Percentiles rank a stretch among this genome's conserved stretches.
Conservation (phyloP, 371 early-diverging fungal species). For the Zychaea mexicana region DNA sequence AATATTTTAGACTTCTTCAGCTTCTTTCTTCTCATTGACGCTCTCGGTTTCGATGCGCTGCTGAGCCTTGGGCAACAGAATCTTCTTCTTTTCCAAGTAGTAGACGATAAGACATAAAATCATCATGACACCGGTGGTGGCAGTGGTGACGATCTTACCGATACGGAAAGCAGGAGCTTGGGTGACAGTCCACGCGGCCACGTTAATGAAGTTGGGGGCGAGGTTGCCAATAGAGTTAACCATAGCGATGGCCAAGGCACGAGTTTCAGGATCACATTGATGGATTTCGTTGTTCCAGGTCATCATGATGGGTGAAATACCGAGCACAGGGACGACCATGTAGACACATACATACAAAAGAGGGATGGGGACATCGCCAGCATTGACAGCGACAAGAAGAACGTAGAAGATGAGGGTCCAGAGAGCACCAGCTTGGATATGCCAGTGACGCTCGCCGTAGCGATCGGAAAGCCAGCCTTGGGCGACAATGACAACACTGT, state of each 20-base stretch:
- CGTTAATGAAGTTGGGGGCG: constrained; percentile 43
- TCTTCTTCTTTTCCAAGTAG: constrained; percentile 22
- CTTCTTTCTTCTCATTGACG: background rate
- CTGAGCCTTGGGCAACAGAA: constrained; percentile 34
- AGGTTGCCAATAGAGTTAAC: constrained; percentile 46
- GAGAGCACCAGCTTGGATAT: constrained; percentile 36
- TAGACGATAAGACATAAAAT: constrained; percentile 23
- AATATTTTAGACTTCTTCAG: background rate
- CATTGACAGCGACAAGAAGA: constrained; percentile 57
- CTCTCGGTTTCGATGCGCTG: constrained; percentile 32
- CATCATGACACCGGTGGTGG: constrained; percentile 32
- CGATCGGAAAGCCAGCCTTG: constrained; percentile 46
- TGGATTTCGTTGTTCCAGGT: constrained; percentile 46
- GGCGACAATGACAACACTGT: constrained; percentile 39
- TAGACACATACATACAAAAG: constrained; percentile 38
- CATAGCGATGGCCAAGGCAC: constrained; percentile 47
- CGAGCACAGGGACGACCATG: constrained; percentile 34
- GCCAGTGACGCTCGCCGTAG: constrained; percentile 37
- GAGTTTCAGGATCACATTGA: constrained; percentile 28
- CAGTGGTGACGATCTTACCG: constrained; percentile 43
- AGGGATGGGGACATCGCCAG: constrained; percentile 29
- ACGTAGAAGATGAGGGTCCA: constrained; percentile 50
- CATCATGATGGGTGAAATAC: constrained; percentile 41
- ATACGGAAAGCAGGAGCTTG: constrained; percentile 24
- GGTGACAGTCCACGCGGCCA: constrained; percentile 30